Base-by-base conservation (phyloP, 2,329 filamentous ascomycete species). In the Chaetomiaceae sp. region DNA sequence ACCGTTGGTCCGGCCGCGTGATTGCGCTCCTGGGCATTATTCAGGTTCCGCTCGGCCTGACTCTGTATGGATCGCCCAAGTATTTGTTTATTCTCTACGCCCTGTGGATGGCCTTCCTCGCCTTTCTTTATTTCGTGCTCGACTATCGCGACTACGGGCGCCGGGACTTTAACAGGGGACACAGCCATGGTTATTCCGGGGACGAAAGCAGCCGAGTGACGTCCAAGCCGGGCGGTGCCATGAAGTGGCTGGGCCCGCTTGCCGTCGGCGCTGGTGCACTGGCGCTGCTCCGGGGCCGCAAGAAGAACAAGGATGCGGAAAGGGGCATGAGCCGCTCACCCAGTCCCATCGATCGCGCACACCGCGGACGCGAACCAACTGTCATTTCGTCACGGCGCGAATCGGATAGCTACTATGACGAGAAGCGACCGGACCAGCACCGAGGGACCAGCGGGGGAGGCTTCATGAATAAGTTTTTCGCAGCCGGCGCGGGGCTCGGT, bases 41-140 rank as follows among this genome's bases (percentile, higher is more conserved):
- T 3, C 93, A 99, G 65, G 82, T 99, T 10, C 87, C 93, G 0
- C 76, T 99, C 0, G 93, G 93, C 0, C 75, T 99, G 41, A 91
- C 91, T 0, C 75, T 99, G 1, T 99, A 96, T 63, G 93, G 93
- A 5, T 96, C 91, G 25, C 92, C 93, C 5, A 82, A 86, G 62
- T 81, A 79, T 33, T 77, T 91, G 3, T 99, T 97, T 66, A 83
- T 99, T 46, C 73, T 97, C 3, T 99, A 87, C 63, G 79, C 91
- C 0, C 56, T 97, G 0, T 92, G 86, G 75, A 85, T 86, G 66
- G 80, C 82, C 23, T 75, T 87, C 16, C 71, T 96, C 30, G 59
- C 96, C 14, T 62, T 90, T 2, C 57, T 82, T 13, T 96, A 90
- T 68, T 95, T 97, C 61, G 73, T 92, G 49, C 73, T 96, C 30